These are phyloP conservation scores for Ambrosia hybrid DNA, from an alignment of 140 eudicot genomes.

Conservation along the genomic window DNA sequence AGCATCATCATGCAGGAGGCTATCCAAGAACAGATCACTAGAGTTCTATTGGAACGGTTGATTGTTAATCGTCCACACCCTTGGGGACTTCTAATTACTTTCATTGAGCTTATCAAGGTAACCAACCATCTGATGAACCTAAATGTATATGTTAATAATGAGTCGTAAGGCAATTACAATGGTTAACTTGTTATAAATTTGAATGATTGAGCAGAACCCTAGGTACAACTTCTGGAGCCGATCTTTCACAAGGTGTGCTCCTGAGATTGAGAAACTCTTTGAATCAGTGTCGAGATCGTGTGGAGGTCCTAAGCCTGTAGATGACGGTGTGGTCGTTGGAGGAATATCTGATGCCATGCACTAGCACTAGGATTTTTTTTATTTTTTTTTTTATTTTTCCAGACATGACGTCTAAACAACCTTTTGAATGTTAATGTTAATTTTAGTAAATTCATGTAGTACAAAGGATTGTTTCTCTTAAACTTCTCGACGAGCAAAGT, in stretches of 20 bases:
- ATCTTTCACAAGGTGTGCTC: slow-evolving; percentile 92
- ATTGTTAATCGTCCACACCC: slow-evolving; percentile 93
- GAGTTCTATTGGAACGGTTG: slow-evolving; percentile 87
- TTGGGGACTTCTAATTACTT: slow-evolving; percentile 87
- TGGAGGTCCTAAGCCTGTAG: slow-evolving; percentile 89
- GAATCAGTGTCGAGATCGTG: slow-evolving; percentile 94
- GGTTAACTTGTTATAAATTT: not conserved
- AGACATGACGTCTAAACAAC: too few species aligned
- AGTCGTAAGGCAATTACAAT: too few species aligned
- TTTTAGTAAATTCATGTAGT: not conserved
- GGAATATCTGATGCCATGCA: slow-evolving; percentile 70
- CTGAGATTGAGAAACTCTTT: slow-evolving; percentile 91
- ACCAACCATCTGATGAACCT: not conserved
- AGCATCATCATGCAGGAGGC: slow-evolving; percentile 63
- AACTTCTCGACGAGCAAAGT: slow-evolving; percentile 44
- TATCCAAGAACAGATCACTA: slow-evolving; percentile 87
- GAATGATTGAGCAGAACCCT: slow-evolving; percentile 60
- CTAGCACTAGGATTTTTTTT: slow-evolving; percentile 14
- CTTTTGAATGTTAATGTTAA: too few species aligned
- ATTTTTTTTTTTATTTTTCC: too few species aligned
- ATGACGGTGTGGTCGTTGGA: slow-evolving; percentile 69
- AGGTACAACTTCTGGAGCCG: slow-evolving; percentile 96
- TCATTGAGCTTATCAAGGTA: slow-evolving; percentile 94
- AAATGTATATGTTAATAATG: not conserved
- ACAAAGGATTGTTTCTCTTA: slow-evolving; percentile 10